These are phyloP conservation scores for Dryas integrifolia DNA, from an alignment of 331 rosid genomes.

Conservation along the genomic window DNA sequence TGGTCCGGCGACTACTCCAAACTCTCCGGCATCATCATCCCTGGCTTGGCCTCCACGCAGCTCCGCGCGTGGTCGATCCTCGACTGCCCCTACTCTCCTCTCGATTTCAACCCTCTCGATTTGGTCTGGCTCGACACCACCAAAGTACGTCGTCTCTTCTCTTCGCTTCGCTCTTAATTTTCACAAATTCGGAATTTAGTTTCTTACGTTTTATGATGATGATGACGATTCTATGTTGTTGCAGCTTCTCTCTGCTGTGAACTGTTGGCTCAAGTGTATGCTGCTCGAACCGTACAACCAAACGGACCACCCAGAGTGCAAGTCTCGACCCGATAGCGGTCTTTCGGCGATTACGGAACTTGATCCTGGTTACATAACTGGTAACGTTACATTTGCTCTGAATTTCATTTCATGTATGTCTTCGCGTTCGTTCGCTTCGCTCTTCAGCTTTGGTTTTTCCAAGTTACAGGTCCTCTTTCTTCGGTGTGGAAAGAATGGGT, in stretches of 20 bases:
- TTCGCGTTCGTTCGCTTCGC: not conserved
- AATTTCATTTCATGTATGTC: not conserved
- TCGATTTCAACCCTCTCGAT: conserved; percentile 98
- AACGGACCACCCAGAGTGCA: conserved; percentile 90
- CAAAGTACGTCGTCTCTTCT: conserved; percentile 42
- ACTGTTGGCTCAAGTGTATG: conserved; percentile 98
- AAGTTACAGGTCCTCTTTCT: conserved; percentile 77
- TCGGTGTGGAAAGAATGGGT: conserved; percentile 98
- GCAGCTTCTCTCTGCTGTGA: conserved; percentile 93
- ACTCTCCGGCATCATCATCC: conserved; percentile 90
- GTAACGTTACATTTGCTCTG: conserved; percentile 28
- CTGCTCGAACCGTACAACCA: conserved; percentile 84
- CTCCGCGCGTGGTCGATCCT: conserved; percentile 98
- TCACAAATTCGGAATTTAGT: not conserved
- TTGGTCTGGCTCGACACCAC: conserved; percentile 99
- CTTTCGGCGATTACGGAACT: conserved; percentile 97
- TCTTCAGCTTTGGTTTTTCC: not conserved
- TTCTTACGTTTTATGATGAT: not conserved
- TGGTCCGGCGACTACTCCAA: conserved; percentile 71
- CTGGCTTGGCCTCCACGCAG: conserved; percentile 97
- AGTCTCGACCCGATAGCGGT: conserved; percentile 94
- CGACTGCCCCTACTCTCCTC: conserved; percentile 94
- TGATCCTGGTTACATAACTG: conserved; percentile 97
- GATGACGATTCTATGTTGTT: conserved; percentile 7
- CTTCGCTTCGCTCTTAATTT: not conserved